Evolutionary conservation across 345 rosid genomes (phyloP).

Genomic region (Streptanthus diversifolius): DNA sequence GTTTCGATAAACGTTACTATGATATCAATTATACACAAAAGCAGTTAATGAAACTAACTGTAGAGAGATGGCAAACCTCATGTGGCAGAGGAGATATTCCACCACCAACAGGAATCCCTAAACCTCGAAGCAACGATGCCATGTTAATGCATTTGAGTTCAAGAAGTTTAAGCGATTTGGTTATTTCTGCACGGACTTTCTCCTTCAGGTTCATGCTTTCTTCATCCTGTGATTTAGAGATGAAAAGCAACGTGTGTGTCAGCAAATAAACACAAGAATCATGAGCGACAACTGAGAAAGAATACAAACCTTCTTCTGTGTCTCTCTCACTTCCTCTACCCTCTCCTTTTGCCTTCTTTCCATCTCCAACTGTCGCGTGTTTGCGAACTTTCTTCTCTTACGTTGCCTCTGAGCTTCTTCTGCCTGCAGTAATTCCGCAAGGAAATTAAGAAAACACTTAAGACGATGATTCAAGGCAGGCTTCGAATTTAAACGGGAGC

Average conservation of each 20-base stretch:
- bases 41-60: not conserved
- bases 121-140: slow-evolving; percentile 73
- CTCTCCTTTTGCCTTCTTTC: slow-evolving; percentile 84
- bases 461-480: not conserved
- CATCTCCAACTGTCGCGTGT: slow-evolving; percentile 59
- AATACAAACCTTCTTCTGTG: slow-evolving; percentile 67
- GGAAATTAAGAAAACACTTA: not conserved
- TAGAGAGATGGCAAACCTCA: slow-evolving; percentile 48
- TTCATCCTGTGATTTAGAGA: slow-evolving; percentile 51
- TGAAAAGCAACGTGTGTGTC: not conserved
- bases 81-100: slow-evolving; percentile 47
- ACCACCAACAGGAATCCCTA: slow-evolving; percentile 62
- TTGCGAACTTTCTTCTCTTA: slow-evolving; percentile 64
- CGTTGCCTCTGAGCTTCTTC: slow-evolving; percentile 74
- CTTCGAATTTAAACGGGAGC: not conserved
- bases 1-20: not conserved
- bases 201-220: slow-evolving; percentile 76
- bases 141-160: slow-evolving; percentile 57
- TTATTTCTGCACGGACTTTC: slow-evolving; percentile 51
- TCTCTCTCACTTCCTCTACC: slow-evolving; percentile 78
- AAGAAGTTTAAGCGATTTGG: slow-evolving; percentile 55
- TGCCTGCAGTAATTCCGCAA: slow-evolving; percentile 44
- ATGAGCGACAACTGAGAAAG: not conserved
- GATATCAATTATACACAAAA: not conserved
- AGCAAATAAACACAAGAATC: slow-evolving; percentile 10